Evolutionary conservation across 2,329 filamentous ascomycete species (phyloP), one percentile per base, ranked within the genome.

Genomic region (Colletotrichum gloeosporioides): DNA sequence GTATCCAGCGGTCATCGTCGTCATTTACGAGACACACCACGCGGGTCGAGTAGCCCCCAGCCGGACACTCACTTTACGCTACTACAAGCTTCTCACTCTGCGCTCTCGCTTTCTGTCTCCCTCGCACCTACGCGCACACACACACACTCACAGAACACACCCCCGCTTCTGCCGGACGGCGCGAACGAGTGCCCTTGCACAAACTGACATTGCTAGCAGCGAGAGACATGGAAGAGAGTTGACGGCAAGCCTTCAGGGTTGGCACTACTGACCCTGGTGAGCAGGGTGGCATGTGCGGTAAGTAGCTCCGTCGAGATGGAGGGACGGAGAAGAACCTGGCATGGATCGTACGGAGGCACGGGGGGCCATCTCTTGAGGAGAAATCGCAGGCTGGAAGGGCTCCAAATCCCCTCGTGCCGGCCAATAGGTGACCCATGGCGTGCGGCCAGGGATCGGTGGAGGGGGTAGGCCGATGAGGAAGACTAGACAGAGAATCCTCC

Each of bases 401-500:
- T 72, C 68, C 76, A 67, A 49, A 7, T 66, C 66, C 75, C 53
- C 71, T 63, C 32, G 44, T 63, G 34, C 34, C 29, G 61, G 65
- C 81, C 82, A 84, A 83, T 84, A 81, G 80, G 53, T 53, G 57
- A 32, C 32, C 67, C 59, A 49, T 57, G 69, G 64, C 57, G 22
- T 13, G 44, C 22, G n/a, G 32, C 12, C 63, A 49, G 44, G 57
- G 79, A 79, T 82, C 82, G 80, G 81, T 82, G 80, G 62, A 68
- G 63, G 75, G 65, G 18, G 73, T 63, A 62, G 39, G 69, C 83
- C 84, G 81, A 84, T 83, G 81, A 80, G 81, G 82, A 82, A 85
- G 84, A 86, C 86, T 85, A 85, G 84, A 84, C 82, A 82, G 83
- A 85, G 84, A 88, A 88, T 86, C 84, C 85, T 88, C 86, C 86